phyloP scores from a whole-genome alignment of 140 eudicot genomes.

The Bidens hawaiensis region DNA sequence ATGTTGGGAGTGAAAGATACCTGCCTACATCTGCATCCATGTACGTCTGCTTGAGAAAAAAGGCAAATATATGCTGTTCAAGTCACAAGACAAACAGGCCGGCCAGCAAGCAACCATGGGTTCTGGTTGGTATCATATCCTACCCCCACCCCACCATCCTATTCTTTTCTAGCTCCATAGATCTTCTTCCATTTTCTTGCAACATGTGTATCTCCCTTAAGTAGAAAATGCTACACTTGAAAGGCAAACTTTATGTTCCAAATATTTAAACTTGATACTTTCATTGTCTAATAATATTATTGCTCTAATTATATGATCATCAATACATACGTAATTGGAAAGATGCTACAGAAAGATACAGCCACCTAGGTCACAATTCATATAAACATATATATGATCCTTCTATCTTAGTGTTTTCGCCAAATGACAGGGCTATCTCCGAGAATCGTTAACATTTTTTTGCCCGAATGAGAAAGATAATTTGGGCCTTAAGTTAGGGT shows the following conservation, averaged over 20 bases:
- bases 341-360: too few species aligned
- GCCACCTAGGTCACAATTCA: too few species aligned
- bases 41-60: slow-evolving; percentile 5
- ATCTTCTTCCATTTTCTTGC: neutral
- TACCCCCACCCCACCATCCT: slow-evolving; percentile 30
- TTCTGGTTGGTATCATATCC: slow-evolving; percentile 12
- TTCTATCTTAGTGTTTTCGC: too few species aligned
- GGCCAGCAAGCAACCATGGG: slow-evolving; percentile 39
- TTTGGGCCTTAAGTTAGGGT: too few species aligned
- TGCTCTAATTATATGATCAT: too few species aligned
- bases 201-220: neutral
- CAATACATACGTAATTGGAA: too few species aligned
- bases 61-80: slow-evolving; percentile 37
- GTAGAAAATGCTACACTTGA: neutral
- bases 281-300: too few species aligned
- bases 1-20: slow-evolving; percentile 35
- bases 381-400: too few species aligned
- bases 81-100: slow-evolving; percentile 37
- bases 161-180: neutral
- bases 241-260: neutral
- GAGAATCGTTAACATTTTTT: too few species aligned
- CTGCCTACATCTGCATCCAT: slow-evolving; percentile 13
- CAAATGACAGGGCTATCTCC: too few species aligned
- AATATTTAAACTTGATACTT: neutral
- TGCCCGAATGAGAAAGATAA: too few species aligned